These are phyloP conservation scores for Trichosporon sp. DNA, from an alignment of 1,284 basidiomycete genomes.

Conservation along the genomic window DNA sequence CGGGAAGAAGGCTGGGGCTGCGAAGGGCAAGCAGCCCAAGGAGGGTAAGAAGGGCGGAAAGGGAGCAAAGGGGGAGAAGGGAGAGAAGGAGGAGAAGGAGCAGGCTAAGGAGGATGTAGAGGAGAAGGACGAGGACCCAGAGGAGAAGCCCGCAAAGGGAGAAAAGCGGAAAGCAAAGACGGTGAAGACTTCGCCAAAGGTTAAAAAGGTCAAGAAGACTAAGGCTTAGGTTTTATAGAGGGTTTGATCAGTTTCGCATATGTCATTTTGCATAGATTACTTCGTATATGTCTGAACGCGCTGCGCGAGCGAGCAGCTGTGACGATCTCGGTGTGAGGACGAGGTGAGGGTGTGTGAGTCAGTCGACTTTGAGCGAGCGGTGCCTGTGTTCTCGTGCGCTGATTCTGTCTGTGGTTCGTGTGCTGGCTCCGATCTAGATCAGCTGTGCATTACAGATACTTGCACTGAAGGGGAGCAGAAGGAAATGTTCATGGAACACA, in stretches of 20 bases:
- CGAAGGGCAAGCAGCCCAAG: constrained; percentile 43
- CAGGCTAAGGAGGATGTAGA: constrained; percentile 10
- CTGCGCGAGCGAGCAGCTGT: too few species aligned
- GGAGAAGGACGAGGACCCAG: constrained; percentile 16
- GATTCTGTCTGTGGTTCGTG: too few species aligned
- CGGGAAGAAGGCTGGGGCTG: constrained; percentile 26
- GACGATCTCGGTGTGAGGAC: too few species aligned
- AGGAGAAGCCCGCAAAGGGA: constrained; percentile 15
- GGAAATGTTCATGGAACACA: too few species aligned
- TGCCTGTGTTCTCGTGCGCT: too few species aligned
- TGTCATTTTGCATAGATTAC: not conserved
- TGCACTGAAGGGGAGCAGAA: too few species aligned
- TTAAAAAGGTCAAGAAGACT: constrained; percentile 13
- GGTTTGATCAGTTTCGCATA: not conserved
- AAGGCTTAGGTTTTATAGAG: not conserved
- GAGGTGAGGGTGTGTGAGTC: too few species aligned
- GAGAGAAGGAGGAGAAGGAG: constrained; percentile 20
- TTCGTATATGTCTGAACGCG: too few species aligned
- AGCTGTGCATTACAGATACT: too few species aligned
- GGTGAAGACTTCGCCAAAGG: constrained; percentile 17
- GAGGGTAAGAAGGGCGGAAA: constrained; percentile 7
- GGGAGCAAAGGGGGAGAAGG: constrained; percentile 13
- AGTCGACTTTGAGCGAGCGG: too few species aligned
- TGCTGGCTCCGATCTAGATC: too few species aligned
- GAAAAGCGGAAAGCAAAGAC: constrained; percentile 9